A percentile compares a stretch with the other conserved stretches of the same genome.
Evolutionary conservation across 2,329 filamentous ascomycete species (phyloP).

Genomic region (Pseudogymnoascus sp.): DNA sequence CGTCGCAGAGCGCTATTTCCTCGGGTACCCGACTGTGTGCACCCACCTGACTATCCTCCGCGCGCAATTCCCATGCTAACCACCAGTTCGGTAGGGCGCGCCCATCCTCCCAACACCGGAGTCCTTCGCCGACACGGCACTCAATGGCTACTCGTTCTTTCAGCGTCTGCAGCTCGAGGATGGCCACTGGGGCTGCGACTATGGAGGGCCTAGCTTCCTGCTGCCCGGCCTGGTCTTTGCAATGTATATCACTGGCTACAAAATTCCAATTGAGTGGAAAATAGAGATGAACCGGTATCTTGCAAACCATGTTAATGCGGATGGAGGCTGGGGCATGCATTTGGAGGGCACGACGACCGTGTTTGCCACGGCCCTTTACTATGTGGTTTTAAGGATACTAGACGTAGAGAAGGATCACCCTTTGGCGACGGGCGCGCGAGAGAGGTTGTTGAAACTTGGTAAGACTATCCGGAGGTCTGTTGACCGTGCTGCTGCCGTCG

Average conservation of each 20-base stretch:
- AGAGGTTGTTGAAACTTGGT: too few species aligned
- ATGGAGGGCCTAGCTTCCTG: constrained; percentile 90
- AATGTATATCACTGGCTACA: too few species aligned
- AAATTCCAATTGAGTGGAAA: too few species aligned
- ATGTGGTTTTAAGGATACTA: constrained; percentile 66
- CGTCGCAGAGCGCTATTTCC: too few species aligned
- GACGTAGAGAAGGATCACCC: constrained; percentile 75
- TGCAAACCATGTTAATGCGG: constrained; percentile 77
- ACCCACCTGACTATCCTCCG: too few species aligned
- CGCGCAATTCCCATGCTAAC: too few species aligned
- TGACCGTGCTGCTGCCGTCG: too few species aligned
- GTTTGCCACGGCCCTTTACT: constrained; percentile 81
- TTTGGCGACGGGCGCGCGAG: constrained; percentile 26
- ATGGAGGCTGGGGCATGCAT: constrained; percentile 89
- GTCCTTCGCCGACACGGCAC: constrained; percentile 46
- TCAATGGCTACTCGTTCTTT: constrained; percentile 77
- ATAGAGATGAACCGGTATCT: too few species aligned
- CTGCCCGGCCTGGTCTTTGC: constrained; percentile 54
- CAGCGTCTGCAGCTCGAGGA: constrained; percentile 75
- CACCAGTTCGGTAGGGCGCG: too few species aligned
- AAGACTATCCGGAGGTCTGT: too few species aligned
- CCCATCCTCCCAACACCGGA: too few species aligned
- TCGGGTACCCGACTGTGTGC: too few species aligned
- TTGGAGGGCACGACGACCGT: constrained; percentile 85
- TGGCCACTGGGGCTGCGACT: constrained; percentile 90